Conservation (phyloP, 1,284 basidiomycete species). For the Papiliotrema nemorosa region DNA sequence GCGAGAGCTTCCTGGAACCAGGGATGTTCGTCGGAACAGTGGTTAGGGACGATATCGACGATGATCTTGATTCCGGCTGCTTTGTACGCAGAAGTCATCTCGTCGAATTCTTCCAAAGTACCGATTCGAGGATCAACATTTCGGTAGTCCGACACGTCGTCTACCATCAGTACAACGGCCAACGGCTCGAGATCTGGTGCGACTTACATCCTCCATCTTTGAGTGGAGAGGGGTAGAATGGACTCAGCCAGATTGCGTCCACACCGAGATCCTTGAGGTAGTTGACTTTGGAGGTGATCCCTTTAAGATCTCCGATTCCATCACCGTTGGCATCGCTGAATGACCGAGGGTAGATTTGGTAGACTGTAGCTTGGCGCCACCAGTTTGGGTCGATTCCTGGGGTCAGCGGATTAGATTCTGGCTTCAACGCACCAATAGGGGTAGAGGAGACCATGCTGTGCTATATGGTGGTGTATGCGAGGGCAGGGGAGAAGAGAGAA, state of each 20-base stretch:
- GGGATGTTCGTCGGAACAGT: slow-evolving; percentile 70
- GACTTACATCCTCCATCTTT: slow-evolving; percentile 65
- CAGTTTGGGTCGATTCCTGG: slow-evolving; percentile 49
- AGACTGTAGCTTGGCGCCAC: slow-evolving; percentile 66
- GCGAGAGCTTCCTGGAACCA: slow-evolving; percentile 68
- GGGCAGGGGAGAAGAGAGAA: too few relatives aligned
- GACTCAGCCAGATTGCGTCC: slow-evolving; percentile 69
- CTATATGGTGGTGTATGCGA: too few relatives aligned
- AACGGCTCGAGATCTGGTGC: too few relatives aligned
- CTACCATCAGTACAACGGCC: slow-evolving; percentile 10
- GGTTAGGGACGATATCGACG: slow-evolving; percentile 79
- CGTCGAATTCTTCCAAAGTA: slow-evolving; percentile 68
- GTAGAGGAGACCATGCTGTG: too few relatives aligned
- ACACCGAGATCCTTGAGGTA: slow-evolving; percentile 68
- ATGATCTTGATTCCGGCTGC: slow-evolving; percentile 67
- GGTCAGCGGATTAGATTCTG: too few relatives aligned
- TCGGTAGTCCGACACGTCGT: slow-evolving; percentile 70
- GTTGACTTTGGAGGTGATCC: slow-evolving; percentile 63
- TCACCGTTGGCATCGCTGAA: slow-evolving; percentile 72
- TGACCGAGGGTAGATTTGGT: slow-evolving; percentile 68
- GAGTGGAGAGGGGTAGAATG: slow-evolving; percentile 66
- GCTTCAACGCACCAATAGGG: too few relatives aligned
- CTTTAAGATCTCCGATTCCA: slow-evolving; percentile 69
- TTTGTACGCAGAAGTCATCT: slow-evolving; percentile 59
- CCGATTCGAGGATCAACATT: slow-evolving; percentile 70